A percentile compares a stretch with the other conserved stretches of the same genome.
These are phyloP conservation scores for Bocquillonia castaneifolia DNA, from an alignment of 441 rosid genomes.

Conservation along the genomic window DNA sequence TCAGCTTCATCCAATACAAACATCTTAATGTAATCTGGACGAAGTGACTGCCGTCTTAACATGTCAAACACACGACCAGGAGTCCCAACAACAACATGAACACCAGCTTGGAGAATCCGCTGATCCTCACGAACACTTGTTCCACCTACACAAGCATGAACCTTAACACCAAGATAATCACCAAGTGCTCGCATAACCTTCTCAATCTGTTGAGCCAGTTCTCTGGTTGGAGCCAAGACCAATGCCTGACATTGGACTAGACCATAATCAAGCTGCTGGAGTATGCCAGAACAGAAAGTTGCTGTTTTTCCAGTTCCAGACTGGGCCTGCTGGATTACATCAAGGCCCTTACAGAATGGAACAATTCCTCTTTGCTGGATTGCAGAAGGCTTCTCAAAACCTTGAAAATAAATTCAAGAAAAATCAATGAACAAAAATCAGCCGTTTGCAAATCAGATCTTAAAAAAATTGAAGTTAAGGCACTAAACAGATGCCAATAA, in stretches of 20 bases:
- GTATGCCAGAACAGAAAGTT: conserved; percentile 77
- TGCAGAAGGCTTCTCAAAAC: conserved; percentile 89
- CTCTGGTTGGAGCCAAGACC: conserved; percentile 77
- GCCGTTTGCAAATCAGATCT: background rate
- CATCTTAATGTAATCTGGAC: conserved; percentile 65
- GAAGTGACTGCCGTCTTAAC: conserved; percentile 70
- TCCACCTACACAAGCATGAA: conserved; percentile 88
- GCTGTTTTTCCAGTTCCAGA: conserved; percentile 86
- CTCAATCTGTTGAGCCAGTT: conserved; percentile 81
- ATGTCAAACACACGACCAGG: conserved; percentile 90
- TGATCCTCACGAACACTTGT: conserved; percentile 77
- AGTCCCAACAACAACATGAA: conserved; percentile 80
- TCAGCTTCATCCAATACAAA: conserved; percentile 81
- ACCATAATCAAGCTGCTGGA: conserved; percentile 63
- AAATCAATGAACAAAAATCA: background rate
- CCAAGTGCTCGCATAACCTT: conserved; percentile 89
- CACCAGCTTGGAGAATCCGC: conserved; percentile 67
- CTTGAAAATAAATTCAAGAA: conserved; percentile 27
- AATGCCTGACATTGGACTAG: conserved; percentile 69
- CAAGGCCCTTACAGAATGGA: conserved; percentile 84
- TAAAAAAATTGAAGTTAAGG: background rate
- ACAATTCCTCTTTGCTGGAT: conserved; percentile 91
- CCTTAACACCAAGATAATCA: conserved; percentile 79
- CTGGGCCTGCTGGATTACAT: conserved; percentile 84
- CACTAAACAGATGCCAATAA: background rate